A percentile compares a stretch with the other conserved stretches of the same genome.
These are phyloP conservation scores for Aspergillus proliferans DNA, from an alignment of 2,329 filamentous ascomycete genomes.

Conservation along the genomic window DNA sequence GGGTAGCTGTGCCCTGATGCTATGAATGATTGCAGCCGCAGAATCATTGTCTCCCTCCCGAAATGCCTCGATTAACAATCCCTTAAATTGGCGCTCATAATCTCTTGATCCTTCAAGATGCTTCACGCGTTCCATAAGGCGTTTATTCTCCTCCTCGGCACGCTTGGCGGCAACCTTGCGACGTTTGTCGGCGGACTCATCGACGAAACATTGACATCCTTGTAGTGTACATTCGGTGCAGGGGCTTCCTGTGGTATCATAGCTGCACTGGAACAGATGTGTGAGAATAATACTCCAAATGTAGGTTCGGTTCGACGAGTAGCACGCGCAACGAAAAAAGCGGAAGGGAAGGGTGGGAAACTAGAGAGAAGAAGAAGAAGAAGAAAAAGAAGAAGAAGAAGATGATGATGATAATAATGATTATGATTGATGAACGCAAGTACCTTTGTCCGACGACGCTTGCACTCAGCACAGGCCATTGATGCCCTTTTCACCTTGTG, in stretches of 20 bases:
- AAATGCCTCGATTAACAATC: not conserved
- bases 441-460: constrained; percentile 34
- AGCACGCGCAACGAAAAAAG: constrained; percentile 3
- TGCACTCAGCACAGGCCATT: constrained; percentile 32
- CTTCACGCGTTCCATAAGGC: not conserved
- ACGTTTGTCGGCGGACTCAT: constrained; percentile 30
- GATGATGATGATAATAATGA: not conserved
- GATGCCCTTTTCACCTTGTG: constrained; percentile 29
- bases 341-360: not conserved
- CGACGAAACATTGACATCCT: constrained; percentile 27
- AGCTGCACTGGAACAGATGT: constrained; percentile 23
- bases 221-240: constrained; percentile 31
- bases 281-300: not conserved
- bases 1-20: not conserved
- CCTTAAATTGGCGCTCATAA: constrained; percentile 4
- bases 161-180: constrained; percentile 28
- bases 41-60: constrained; percentile 1
- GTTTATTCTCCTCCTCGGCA: constrained; percentile 19
- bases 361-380: not conserved
- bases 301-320: not conserved
- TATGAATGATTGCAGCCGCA: constrained; percentile 3
- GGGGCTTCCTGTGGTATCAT: constrained; percentile 17
- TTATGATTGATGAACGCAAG: not conserved
- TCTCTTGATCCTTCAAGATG: not conserved
- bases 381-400: too few relatives aligned